Evolutionary conservation across 495 filamentous ascomycete genomes (phyloP).

Genomic region (Patellaria atrata): DNA sequence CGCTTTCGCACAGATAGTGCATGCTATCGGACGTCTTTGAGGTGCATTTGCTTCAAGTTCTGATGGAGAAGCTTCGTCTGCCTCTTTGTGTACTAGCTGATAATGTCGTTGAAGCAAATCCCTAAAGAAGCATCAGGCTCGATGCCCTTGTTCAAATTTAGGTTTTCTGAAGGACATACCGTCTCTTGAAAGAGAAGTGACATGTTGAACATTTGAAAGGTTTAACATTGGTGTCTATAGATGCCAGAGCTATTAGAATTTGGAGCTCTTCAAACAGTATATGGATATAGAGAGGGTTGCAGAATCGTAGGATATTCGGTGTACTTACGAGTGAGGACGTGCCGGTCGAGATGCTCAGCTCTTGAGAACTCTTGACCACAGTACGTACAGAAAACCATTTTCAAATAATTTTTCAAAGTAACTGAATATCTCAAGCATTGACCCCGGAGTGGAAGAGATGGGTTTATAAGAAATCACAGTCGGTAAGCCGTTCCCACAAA

Average conservation of each 20-base stretch:
- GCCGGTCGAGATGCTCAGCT: constrained; percentile 5
- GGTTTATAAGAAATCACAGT: no score
- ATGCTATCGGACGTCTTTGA: constrained; percentile 33
- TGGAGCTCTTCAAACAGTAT: no score
- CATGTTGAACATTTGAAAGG: constrained; percentile 8
- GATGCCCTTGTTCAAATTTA: no score
- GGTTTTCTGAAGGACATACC: constrained; percentile 3
- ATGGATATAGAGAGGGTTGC: no score
- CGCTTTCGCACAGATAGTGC: constrained; percentile 43
- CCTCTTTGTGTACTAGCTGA: constrained; percentile 1
- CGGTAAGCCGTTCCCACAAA: no score
- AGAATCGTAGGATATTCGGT: neutral
- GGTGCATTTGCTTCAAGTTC: neutral
- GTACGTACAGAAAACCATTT: constrained; percentile 10
- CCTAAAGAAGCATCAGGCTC: neutral
- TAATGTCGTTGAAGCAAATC: constrained; percentile 1
- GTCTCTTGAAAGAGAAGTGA: constrained; percentile 4
- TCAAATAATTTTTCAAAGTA: no score
- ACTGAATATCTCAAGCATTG: no score
- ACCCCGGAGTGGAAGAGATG: no score
- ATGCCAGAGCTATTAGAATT: no score
- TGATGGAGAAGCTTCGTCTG: neutral
- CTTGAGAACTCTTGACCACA: constrained; percentile 7
- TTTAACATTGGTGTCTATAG: constrained; percentile 6
- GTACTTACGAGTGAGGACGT: constrained; percentile 6